Conservation (phyloP, 2,329 filamentous ascomycete genomes). For the Taxawa tesnikishii region DNA sequence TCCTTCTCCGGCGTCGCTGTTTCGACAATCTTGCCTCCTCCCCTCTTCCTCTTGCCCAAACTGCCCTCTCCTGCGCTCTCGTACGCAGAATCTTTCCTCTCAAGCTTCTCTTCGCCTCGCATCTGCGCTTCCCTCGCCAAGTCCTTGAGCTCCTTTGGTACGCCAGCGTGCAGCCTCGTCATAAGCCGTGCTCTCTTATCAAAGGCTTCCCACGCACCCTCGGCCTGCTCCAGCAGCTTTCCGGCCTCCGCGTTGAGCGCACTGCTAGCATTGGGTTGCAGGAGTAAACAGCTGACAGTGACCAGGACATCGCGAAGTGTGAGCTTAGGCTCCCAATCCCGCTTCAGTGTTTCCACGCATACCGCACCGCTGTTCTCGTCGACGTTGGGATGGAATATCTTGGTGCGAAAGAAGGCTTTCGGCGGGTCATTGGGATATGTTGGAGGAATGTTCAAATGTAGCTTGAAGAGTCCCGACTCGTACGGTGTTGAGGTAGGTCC, state of each 20-base stretch:
- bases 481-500: constrained; percentile 51
- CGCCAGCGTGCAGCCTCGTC: constrained; percentile 48
- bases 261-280: constrained; percentile 52
- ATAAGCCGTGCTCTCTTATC: constrained; percentile 46
- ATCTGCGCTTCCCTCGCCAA: constrained; percentile 41
- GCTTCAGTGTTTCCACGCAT: constrained; percentile 53
- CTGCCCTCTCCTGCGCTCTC: background rate
- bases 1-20: no score
- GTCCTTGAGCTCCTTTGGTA: constrained; percentile 32
- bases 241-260: constrained; percentile 51
- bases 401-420: constrained; percentile 48
- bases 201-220: constrained; percentile 41
- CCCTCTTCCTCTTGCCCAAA: background rate
- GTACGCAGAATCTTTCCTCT: constrained; percentile 3
- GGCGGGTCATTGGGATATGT: constrained; percentile 41
- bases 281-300: constrained; percentile 49
- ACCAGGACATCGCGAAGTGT: constrained; percentile 47
- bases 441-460: constrained; percentile 47
- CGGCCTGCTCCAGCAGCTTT: constrained; percentile 34
- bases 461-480: constrained; percentile 43
- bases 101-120: constrained; percentile 33
- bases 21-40: constrained; percentile 8
- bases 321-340: constrained; percentile 47
- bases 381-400: constrained; percentile 54
- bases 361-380: constrained; percentile 50